Evolutionary conservation across 2,329 filamentous ascomycete species (phyloP).

Genomic region (Exserohilum turcica): DNA sequence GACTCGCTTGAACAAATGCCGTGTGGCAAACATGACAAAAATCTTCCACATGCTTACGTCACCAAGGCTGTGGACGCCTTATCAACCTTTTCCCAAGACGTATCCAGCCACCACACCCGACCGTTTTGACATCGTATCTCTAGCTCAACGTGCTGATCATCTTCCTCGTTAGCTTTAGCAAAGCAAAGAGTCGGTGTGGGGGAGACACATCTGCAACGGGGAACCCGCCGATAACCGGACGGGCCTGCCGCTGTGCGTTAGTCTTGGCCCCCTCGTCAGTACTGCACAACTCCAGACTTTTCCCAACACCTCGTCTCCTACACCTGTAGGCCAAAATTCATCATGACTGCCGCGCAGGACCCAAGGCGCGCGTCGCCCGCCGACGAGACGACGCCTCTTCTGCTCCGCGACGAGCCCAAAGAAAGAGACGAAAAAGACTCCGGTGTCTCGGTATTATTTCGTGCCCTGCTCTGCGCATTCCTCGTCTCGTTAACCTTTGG

Average conservation of each 20-base stretch:
- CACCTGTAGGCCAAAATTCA: neutral
- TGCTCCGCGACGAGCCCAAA: constrained; percentile 17
- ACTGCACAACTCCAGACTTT: constrained; percentile 7
- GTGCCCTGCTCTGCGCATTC: constrained; percentile 64
- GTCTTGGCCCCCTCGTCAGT: neutral
- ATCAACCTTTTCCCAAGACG: too few species aligned
- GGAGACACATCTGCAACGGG: neutral
- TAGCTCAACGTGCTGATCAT: neutral
- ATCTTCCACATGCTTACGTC: neutral
- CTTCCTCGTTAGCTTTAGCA: neutral
- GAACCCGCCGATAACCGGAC: constrained; percentile 15
- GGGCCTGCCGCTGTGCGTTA: constrained; percentile 5
- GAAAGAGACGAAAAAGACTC: constrained; percentile 14
- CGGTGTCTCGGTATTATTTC: constrained; percentile 40
- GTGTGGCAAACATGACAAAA: neutral
- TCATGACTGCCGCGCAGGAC: constrained; percentile 14
- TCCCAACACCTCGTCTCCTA: constrained; percentile 1
- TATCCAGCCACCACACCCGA: too few species aligned
- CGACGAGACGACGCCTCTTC: constrained; percentile 25
- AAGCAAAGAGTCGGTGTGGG: constrained; percentile 2
- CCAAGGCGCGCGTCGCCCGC: neutral
- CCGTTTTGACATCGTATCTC: neutral
- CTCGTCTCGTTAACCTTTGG: constrained; percentile 61
- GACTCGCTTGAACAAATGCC: too few species aligned
- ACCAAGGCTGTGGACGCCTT: neutral